Conservation (phyloP, 23 red algal species). For the Rhodosorus marinus region DNA sequence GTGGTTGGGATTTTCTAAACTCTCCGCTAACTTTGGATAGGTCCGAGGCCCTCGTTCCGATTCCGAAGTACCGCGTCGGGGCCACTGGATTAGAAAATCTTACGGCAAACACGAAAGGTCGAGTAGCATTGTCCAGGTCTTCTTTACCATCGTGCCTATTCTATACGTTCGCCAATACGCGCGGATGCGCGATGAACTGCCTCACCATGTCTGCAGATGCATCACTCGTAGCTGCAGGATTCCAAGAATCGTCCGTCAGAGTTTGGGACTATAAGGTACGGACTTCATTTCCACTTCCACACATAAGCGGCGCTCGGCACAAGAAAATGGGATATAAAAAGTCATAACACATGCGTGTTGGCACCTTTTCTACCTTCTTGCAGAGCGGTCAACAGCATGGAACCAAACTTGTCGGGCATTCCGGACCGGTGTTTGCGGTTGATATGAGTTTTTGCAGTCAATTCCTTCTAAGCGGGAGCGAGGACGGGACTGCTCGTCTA, state of each 20-base stretch:
- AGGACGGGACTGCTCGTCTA: conserved; percentile 73
- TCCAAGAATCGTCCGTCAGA: conserved; percentile 63
- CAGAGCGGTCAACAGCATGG: too few species aligned
- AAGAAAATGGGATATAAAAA: too few species aligned
- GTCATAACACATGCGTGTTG: too few species aligned
- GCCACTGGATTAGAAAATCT: conserved; percentile 35
- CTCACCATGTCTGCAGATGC: conserved; percentile 49
- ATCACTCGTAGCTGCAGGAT: conserved; percentile 47
- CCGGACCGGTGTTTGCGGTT: conserved; percentile 60
- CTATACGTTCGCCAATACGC: conserved; percentile 75
- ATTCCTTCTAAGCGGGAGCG: conserved; percentile 32
- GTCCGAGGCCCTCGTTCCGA: neutral
- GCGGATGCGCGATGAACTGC: conserved; percentile 41
- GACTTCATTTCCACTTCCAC: too few species aligned
- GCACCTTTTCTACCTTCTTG: too few species aligned
- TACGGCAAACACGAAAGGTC: conserved; percentile 20
- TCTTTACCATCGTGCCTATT: conserved; percentile 41
- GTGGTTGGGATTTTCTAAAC: too few species aligned
- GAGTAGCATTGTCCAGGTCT: conserved; percentile 4
- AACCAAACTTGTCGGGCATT: conserved; percentile 34
- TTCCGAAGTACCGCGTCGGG: conserved; percentile 11
- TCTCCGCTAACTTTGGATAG: too few species aligned
- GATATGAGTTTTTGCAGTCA: conserved; percentile 37
- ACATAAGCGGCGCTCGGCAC: too few species aligned
- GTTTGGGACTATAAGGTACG: conserved; percentile 49